Conservation (phyloP, 129 eudicot species). For the Cynara cardunculus region DNA sequence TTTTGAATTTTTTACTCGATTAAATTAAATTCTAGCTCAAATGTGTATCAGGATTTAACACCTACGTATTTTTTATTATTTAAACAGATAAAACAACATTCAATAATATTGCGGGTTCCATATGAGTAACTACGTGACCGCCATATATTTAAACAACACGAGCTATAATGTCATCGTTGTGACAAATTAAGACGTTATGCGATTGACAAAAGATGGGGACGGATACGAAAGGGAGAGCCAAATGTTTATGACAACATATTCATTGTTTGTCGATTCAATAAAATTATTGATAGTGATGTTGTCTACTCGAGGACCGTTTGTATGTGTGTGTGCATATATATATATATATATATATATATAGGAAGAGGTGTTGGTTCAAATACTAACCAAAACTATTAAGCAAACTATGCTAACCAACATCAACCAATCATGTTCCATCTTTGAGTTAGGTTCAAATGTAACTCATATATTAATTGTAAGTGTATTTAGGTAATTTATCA, state of each 20-base stretch:
- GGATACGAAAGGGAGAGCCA: slow-evolving; percentile 9
- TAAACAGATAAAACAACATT: not conserved
- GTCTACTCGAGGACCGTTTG: slow-evolving; percentile 19
- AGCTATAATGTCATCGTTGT: not conserved
- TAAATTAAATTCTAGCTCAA: not conserved
- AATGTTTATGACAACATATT: slow-evolving; percentile 12
- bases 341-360: too few species aligned
- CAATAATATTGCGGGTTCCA: not conserved
- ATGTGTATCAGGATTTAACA: too few species aligned
- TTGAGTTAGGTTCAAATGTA: too few species aligned
- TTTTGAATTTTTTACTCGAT: not conserved
- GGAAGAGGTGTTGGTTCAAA: too few species aligned
- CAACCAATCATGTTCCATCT: too few species aligned
- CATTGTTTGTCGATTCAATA: slow-evolving; percentile 10
- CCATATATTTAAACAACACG: slow-evolving; percentile 6
- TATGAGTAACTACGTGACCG: slow-evolving; percentile 5
- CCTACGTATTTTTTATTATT: too few species aligned
- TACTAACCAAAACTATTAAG: too few species aligned
- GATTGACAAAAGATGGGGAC: slow-evolving; percentile 19
- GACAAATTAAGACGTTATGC: not conserved
- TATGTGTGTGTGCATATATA: not conserved
- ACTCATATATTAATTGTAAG: too few species aligned
- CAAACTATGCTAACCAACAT: too few species aligned
- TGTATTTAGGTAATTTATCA: too few species aligned
- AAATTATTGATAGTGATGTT: slow-evolving; percentile 22